Conservation (phyloP, 202 grass and related monocot genomes). For the Zoysia matrella region DNA sequence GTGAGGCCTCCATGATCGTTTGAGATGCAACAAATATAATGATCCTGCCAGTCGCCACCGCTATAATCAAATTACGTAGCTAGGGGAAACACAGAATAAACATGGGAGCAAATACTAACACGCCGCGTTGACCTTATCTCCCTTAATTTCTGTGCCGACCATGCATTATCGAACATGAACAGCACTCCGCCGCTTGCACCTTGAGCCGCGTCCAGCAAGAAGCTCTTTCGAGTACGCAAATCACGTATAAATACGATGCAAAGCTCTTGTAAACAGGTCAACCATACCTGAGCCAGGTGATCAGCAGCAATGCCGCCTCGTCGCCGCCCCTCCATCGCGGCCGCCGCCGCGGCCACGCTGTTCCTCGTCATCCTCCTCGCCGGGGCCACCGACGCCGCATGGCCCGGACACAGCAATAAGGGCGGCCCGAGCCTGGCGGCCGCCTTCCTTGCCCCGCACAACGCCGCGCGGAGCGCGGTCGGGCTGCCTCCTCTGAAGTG, state of each 20-base stretch:
- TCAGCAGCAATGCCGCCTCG: conserved; percentile 1
- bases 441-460: conserved; percentile 58
- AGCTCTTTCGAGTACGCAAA: not conserved
- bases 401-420: not conserved
- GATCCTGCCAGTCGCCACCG: not conserved
- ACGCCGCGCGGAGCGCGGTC: conserved; percentile 51
- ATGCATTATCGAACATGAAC: conserved; percentile 35
- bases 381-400: not conserved
- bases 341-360: not conserved
- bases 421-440: not conserved
- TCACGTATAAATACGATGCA: conserved; percentile 13
- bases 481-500: conserved; percentile 46
- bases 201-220: not conserved
- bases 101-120: conserved; percentile 15
- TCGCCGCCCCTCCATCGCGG: conserved; percentile 11
- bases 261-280: not conserved
- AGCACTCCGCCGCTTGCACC: conserved; percentile 21
- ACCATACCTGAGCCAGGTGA: not conserved
- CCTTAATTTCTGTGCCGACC: not conserved
- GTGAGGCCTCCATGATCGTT: not conserved
- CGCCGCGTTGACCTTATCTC: conserved; percentile 19
- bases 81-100: not conserved
- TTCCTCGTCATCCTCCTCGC: conserved; percentile 28
- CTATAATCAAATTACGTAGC: not conserved
- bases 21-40: not conserved